Evolutionary conservation across 495 filamentous ascomycete genomes (phyloP).

Genomic region (Penicillium goetzii): DNA sequence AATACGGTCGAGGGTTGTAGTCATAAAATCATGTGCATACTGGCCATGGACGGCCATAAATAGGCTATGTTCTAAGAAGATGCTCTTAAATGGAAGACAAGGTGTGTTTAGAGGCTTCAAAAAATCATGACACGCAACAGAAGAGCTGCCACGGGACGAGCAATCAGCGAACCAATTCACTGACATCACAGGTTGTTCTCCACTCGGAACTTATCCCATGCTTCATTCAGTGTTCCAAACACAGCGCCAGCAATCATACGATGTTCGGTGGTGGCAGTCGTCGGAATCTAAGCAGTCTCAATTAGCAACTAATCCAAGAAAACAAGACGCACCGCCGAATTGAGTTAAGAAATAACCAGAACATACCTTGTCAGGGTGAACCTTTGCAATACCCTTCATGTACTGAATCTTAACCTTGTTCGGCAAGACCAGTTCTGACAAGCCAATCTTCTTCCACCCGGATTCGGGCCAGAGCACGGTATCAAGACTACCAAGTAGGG

Average conservation of each 20-base stretch:
- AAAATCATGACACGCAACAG: constrained; percentile 10
- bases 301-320: constrained; percentile 8
- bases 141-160: neutral
- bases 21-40: constrained; percentile 11
- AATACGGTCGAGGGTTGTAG: too few species aligned
- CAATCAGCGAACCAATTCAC: constrained; percentile 9
- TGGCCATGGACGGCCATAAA: neutral
- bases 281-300: constrained; percentile 65
- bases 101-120: neutral
- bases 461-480: constrained; percentile 86
- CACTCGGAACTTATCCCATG: constrained; percentile 95
- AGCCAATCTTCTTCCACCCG: constrained; percentile 95
- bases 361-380: constrained; percentile 96
- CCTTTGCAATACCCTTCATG: constrained; percentile 98
- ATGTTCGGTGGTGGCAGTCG: constrained; percentile 89
- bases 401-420: constrained; percentile 95
- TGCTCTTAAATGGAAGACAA: constrained; percentile 3
- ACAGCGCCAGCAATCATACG: constrained; percentile 89
- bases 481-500: constrained; percentile 85
- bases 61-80: constrained; percentile 17
- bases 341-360: constrained; percentile 8
- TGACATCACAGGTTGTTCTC: constrained; percentile 66
- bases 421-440: constrained; percentile 87
- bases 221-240: constrained; percentile 92
- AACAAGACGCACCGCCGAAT: neutral